Percentiles rank a stretch among this genome's conserved stretches.
Conservation (phyloP, 305 asterid species). For the Fraxinus greggii region DNA sequence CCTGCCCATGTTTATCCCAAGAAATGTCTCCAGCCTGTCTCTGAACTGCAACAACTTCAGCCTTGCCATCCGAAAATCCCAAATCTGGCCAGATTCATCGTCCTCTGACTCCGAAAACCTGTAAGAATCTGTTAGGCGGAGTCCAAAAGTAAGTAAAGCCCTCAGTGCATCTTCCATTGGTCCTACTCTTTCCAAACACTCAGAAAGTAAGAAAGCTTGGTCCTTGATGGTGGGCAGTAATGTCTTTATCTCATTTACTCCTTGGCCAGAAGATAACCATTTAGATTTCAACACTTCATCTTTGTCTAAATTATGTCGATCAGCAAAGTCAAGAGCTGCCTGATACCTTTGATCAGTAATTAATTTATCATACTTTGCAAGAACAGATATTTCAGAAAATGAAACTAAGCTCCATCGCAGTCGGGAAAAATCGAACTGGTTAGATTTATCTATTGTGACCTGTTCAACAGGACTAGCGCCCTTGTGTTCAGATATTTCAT, state of each 20-base stretch:
- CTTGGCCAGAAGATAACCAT: constrained; percentile 80
- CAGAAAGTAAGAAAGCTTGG: constrained; percentile 62
- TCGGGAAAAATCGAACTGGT: constrained; percentile 46
- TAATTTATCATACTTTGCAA: constrained; percentile 68
- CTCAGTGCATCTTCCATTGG: constrained; percentile 79
- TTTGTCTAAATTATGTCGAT: constrained; percentile 76
- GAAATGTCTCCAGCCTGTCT: constrained; percentile 92
- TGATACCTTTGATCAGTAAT: constrained; percentile 62
- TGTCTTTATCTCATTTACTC: constrained; percentile 65
- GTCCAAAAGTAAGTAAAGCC: constrained; percentile 71
- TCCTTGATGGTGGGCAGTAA: constrained; percentile 68
- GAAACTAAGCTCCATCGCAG: constrained; percentile 74
- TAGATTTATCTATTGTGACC: constrained; percentile 34
- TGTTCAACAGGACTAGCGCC: constrained; percentile 39
- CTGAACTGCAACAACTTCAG: constrained; percentile 71
- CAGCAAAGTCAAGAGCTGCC: constrained; percentile 78
- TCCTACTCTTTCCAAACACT: constrained; percentile 72
- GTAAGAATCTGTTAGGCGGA: constrained; percentile 60
- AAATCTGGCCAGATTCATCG: constrained; percentile 48
- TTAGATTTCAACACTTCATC: constrained; percentile 85
- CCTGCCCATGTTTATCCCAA: constrained; percentile 99
- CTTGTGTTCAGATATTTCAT: constrained; percentile 40
- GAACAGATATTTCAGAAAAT: constrained; percentile 60
- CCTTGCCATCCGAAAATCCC: constrained; percentile 81
- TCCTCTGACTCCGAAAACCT: constrained; percentile 61